Percentiles rank a stretch among this genome's conserved stretches.
Evolutionary conservation across 2,329 filamentous ascomycete genomes (phyloP).

Genomic region (Fusarium pseudonygamai): DNA sequence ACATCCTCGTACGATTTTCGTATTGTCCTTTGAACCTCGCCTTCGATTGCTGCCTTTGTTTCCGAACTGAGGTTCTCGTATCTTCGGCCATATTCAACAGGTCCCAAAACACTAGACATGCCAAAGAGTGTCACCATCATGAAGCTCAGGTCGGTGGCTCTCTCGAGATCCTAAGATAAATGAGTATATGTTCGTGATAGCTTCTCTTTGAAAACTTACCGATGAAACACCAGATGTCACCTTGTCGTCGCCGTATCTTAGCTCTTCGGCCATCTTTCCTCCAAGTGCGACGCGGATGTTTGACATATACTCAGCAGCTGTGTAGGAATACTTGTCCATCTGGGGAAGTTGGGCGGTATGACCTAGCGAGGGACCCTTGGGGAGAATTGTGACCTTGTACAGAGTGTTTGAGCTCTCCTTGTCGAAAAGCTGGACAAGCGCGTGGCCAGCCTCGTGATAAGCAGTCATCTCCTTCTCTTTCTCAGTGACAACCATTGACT

Average conservation of each 20-base stretch:
- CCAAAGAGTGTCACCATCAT: constrained; percentile 88
- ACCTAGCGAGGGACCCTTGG: constrained; percentile 85
- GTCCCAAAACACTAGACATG: constrained; percentile 88
- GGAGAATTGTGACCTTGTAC: constrained; percentile 98
- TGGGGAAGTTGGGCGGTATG: constrained; percentile 89
- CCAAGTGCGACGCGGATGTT: constrained; percentile 84
- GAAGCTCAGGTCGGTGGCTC: constrained; percentile 84
- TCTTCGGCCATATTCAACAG: constrained; percentile 85
- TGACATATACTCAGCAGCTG: constrained; percentile 84
- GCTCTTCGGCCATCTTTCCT: constrained; percentile 89
- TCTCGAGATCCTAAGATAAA: constrained; percentile 75
- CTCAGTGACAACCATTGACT: constrained; percentile 87
- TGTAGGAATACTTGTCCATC: constrained; percentile 90
- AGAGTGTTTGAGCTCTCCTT: constrained; percentile 76
- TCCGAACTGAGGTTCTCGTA: constrained; percentile 85
- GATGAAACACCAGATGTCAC: constrained; percentile 88
- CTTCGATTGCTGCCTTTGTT: constrained; percentile 87
- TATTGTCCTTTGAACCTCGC: constrained; percentile 85
- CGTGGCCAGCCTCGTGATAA: constrained; percentile 95
- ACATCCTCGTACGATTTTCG: constrained; percentile 84
- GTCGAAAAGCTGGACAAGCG: constrained; percentile 86
- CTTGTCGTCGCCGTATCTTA: constrained; percentile 89
- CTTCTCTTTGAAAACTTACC: constrained; percentile 59
- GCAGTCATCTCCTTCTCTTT: constrained; percentile 97
- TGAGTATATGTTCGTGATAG: constrained; percentile 35